These are phyloP conservation scores for Plasmodium sp. DNA, from an alignment of 169 alveolate species.

Conservation along the genomic window DNA sequence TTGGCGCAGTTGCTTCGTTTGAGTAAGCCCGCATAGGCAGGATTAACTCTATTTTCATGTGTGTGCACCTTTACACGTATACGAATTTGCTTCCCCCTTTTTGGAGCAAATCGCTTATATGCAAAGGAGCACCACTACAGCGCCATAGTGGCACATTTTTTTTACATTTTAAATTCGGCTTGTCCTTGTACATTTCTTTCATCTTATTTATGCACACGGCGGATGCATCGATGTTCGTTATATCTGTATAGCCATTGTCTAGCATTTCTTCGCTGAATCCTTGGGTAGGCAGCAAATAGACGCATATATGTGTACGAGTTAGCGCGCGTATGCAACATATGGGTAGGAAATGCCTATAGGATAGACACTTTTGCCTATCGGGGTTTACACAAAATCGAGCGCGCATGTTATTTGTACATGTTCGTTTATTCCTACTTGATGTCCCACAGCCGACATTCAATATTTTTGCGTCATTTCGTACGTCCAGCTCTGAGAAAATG, in stretches of 20 bases:
- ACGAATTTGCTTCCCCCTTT: not conserved
- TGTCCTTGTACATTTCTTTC: constrained; percentile 49
- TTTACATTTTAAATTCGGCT: constrained; percentile 70
- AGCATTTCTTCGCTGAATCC: constrained; percentile 71
- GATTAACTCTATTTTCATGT: not conserved
- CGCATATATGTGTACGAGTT: not conserved
- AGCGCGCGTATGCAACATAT: not conserved
- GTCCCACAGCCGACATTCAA: constrained; percentile 70
- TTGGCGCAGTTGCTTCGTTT: not conserved
- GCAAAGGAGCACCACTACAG: not conserved
- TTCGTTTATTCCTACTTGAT: constrained; percentile 34
- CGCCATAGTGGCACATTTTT: not conserved
- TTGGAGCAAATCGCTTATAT: not conserved
- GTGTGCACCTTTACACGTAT: not conserved
- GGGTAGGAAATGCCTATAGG: not conserved
- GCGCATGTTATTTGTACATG: not conserved
- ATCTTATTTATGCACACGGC: constrained; percentile 63
- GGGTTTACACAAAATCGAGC: not conserved
- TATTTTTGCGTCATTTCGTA: constrained; percentile 57
- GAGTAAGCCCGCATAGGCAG: not conserved
- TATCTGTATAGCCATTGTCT: constrained; percentile 52
- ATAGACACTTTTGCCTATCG: not conserved
- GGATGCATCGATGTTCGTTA: constrained; percentile 73
- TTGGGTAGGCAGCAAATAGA: not conserved
- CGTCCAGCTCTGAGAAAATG: constrained; percentile 38